phyloP scores from a whole-genome alignment of 352 stramenopile genomes.

The Pythium phragmiticola region DNA sequence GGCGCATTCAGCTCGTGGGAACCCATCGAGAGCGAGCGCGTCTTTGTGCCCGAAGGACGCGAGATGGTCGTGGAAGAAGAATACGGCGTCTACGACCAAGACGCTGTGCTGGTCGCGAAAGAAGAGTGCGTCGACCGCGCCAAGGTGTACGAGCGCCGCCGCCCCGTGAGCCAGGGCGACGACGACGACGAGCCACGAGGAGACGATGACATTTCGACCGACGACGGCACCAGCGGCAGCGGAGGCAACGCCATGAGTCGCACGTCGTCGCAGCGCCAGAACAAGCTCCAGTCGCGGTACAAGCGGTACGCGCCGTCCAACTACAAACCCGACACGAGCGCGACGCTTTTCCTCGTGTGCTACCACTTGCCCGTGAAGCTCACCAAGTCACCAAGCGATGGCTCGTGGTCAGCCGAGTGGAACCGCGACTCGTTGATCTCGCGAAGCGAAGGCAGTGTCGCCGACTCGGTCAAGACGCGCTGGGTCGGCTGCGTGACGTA shows the following conservation, averaged over 20 bases:
- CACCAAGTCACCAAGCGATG: constrained; percentile 54
- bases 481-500: constrained; percentile 89
- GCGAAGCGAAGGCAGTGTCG: constrained; percentile 84
- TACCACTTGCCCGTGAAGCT: constrained; percentile 93
- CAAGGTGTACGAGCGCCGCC: constrained; percentile 54
- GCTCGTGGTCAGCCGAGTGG: constrained; percentile 86
- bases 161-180: constrained; percentile 21
- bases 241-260: constrained; percentile 16
- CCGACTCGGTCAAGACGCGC: constrained; percentile 79
- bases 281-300: constrained; percentile 80
- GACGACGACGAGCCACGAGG: constrained; percentile 25
- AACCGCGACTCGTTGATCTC: constrained; percentile 92
- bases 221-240: not conserved
- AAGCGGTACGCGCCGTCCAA: constrained; percentile 76
- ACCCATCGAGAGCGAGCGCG: constrained; percentile 64
- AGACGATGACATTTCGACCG: constrained; percentile 30
- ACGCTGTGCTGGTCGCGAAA: constrained; percentile 62
- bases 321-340: constrained; percentile 52
- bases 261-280: constrained; percentile 55
- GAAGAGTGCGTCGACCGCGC: constrained; percentile 56
- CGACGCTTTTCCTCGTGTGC: constrained; percentile 90
- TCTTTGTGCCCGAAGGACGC: constrained; percentile 71
- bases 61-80: constrained; percentile 84
- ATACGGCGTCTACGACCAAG: constrained; percentile 63
- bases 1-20: constrained; percentile 85